Conservation (phyloP, 148 eudicot genomes). For the Cornus suecica region DNA sequence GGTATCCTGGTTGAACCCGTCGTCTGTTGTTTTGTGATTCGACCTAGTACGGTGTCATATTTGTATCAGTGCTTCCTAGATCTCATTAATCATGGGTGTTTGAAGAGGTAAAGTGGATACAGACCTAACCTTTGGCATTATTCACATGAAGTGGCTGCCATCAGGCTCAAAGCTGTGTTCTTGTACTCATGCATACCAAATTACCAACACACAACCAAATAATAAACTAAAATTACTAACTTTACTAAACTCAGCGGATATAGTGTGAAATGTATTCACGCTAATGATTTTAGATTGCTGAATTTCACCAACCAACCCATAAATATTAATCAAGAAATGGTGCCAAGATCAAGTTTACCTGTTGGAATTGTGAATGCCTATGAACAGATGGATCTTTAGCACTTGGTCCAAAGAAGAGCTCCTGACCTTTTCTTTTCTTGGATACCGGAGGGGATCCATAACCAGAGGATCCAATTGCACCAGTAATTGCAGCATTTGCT, state of each 20-base stretch:
- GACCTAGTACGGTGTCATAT: too few relatives aligned
- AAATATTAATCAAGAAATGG: not conserved
- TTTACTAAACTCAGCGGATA: not conserved
- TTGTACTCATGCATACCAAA: too few relatives aligned
- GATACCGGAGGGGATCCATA: slow-evolving; percentile 70
- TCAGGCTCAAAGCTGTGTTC: too few relatives aligned
- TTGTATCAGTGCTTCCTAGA: too few relatives aligned
- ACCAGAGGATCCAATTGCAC: slow-evolving; percentile 96
- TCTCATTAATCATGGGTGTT: too few relatives aligned
- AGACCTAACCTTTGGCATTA: too few relatives aligned
- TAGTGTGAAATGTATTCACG: slow-evolving; percentile 13
- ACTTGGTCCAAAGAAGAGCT: slow-evolving; percentile 50
- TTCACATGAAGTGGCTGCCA: too few relatives aligned
- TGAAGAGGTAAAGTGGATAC: too few relatives aligned
- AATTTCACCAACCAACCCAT: not conserved
- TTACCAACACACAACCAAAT: not conserved
- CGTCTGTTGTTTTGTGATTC: too few relatives aligned
- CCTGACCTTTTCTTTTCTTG: slow-evolving; percentile 81
- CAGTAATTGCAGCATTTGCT: slow-evolving; percentile 98
- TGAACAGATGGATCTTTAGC: slow-evolving; percentile 59
- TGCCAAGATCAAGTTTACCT: slow-evolving; percentile 37
- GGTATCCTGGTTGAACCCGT: too few relatives aligned
- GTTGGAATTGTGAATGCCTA: slow-evolving; percentile 54
- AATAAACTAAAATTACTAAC: not conserved
- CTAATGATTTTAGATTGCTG: not conserved